Conservation (phyloP, 2,329 filamentous ascomycete genomes). For the Paecilomyces formosus region DNA sequence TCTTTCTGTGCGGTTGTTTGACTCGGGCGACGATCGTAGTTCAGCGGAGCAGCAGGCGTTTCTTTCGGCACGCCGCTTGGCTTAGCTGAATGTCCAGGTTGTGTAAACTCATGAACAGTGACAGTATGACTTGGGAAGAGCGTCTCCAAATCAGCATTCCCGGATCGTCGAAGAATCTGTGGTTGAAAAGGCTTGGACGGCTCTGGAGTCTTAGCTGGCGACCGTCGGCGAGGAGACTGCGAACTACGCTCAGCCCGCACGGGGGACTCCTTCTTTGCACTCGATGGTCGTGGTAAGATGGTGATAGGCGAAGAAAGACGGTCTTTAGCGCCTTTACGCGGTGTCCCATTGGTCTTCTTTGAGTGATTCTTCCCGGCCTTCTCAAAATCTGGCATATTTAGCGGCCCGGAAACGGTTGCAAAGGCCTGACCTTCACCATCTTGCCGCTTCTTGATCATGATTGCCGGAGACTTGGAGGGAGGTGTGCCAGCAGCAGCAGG, state of each 20-base stretch:
- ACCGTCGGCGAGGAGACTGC: constrained; percentile 8
- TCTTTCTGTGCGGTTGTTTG: constrained; percentile 42
- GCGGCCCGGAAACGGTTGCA: constrained; percentile 33
- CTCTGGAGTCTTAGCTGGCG: constrained; percentile 21
- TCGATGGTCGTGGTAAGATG: constrained; percentile 28
- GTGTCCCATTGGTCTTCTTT: constrained; percentile 17
- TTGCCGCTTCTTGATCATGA: constrained; percentile 9
- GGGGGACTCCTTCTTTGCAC: constrained; percentile 19
- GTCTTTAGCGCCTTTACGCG: constrained; percentile 14
- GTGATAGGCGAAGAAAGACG: constrained; percentile 27
- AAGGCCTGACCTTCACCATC: constrained; percentile 19
- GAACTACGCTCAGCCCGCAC: constrained; percentile 6
- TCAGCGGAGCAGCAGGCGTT: constrained; percentile 13
- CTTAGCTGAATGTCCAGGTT: constrained; percentile 8
- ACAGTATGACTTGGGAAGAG: constrained; percentile 20
- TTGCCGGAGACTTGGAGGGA: constrained; percentile 8
- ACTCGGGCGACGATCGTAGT: constrained; percentile 29
- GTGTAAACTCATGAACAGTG: constrained; percentile 13
- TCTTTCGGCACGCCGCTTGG: constrained; percentile 7
- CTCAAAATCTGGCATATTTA: constrained; percentile 34
- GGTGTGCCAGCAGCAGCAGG: constrained; percentile 9
- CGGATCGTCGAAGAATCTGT: constrained; percentile 46
- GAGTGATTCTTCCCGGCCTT: constrained; percentile 16
- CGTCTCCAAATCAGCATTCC: constrained; percentile 26
- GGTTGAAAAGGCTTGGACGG: constrained; percentile 44